Base-by-base conservation (phyloP, 495 filamentous ascomycete species). In the Penicillium samsonianum region DNA sequence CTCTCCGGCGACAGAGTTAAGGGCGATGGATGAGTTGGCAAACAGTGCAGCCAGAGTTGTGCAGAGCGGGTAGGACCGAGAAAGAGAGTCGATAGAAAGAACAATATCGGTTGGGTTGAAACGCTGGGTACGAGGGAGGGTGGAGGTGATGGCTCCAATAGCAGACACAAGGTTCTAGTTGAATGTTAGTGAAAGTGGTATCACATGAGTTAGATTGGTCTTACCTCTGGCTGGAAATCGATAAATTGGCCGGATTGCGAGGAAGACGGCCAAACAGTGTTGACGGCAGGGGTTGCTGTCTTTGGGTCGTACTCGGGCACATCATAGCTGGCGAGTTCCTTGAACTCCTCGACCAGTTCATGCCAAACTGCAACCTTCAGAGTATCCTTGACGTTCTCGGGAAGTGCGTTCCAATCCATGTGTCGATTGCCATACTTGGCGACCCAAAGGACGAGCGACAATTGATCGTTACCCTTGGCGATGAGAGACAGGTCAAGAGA, bases 391-490 rank as follows among this genome's bases (percentile, higher is more conserved):
- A 86, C 85, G 16, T 87, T 86, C 60, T 86, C 83, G 11, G 90
- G 90, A 3, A 91, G 84, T 62, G 91, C 90, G 67, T 91, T 84
- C 85, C 85, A 89, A 73, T 96, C 93, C 81, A 98, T 90, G 67
- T 99, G 94, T 59, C 85, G 83, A 73, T 89, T 97, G 31, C 90
- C 90, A 64, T 89, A 80, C 63, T 97, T 94, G 7, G 94, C 95
- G 4, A 97, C 92, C 90, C 92, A 98, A 55, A 97, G 80, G 14
- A 96, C 82, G 53, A 91, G 84, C 53, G 87, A 86, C 9, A 98
- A 77, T 46, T 83, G 80, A 11, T 83, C 75, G 67, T 88, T 89
- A 54, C 75, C 79, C 62, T 85, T 83, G 14, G 84, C 80, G 17
- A 95, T 80, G 30, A 83, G 73, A 53, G 90, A 84, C 25, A 98